Base-by-base conservation (phyloP, 805 yeast species). In the Schwanniomyces sp. region DNA sequence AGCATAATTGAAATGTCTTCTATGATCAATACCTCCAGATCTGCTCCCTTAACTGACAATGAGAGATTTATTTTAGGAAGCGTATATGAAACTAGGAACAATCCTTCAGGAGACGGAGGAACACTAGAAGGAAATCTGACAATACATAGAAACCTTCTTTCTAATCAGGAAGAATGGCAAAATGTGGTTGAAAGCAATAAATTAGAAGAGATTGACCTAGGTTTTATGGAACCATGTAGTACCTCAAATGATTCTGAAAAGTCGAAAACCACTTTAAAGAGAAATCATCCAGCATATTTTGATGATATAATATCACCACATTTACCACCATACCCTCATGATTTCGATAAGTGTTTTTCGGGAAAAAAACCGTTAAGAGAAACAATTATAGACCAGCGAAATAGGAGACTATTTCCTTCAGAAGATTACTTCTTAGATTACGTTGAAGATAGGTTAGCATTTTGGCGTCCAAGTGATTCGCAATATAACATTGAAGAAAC, bases 381-480 rank as follows among this genome's bases (percentile, higher is more conserved):
- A 26, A 40, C 29, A 3, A 40, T 47, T 1, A 45, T 52, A 14
- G 40, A 45, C 16, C 48, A 43, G 41, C 53, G 53, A 39, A 52
- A 46, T 21, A 34, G 44, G 11, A 44, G 52, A 26, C 26, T 50
- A 18, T 45, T 49, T 36, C 50, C 58, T 41, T 40, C 29, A 11
- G 41, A 24, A 28, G 59, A 56, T 44, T 41, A 47, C 27, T 63
- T 66, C 40, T 57, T 54, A 17, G 59, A 58, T 5, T 57, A 51
- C 32, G 58, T 66, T 59, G 72, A 68, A 46, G 67, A 64, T 8
- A 47, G 72, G 39, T 51, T 67, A 29, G 46, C 60, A 1, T 44
- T 70, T 30, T 70, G 69, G 66, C 55, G 66, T 41, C 71, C 72
- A 3, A 51, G 57, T 10, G 66, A 61, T 8, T 66, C 73, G 0